These are phyloP conservation scores for Cairneyella variabilis DNA, from an alignment of 495 filamentous ascomycete genomes.

Conservation along the genomic window DNA sequence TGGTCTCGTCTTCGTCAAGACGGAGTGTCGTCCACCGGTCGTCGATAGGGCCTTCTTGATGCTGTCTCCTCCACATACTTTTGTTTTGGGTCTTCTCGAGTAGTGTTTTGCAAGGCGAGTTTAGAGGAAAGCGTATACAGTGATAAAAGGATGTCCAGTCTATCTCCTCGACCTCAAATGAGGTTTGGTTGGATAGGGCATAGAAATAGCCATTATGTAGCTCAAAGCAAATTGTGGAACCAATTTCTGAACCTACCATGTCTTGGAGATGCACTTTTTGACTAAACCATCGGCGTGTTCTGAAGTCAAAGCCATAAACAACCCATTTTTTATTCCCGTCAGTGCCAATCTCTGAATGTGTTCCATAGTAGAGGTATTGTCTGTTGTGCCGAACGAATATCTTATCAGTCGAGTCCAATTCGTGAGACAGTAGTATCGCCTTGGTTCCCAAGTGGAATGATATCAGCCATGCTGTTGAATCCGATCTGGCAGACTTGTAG, in stretches of 20 bases:
- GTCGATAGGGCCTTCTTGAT: constrained; percentile 71
- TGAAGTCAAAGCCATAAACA: constrained; percentile 50
- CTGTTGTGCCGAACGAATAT: constrained; percentile 67
- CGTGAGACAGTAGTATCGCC: constrained; percentile 36
- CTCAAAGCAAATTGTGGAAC: constrained; percentile 67
- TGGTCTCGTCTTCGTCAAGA: constrained; percentile 59
- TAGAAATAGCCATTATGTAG: constrained; percentile 68
- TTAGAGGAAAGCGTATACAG: constrained; percentile 57
- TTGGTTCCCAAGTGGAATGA: constrained; percentile 48
- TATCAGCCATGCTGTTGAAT: constrained; percentile 49
- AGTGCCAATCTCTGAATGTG: constrained; percentile 45
- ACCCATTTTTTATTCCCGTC: constrained; percentile 59
- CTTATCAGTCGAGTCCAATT: constrained; percentile 44
- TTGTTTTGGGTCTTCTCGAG: constrained; percentile 33
- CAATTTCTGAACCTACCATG: constrained; percentile 61
- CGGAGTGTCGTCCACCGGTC: constrained; percentile 71
- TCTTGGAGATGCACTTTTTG: constrained; percentile 43
- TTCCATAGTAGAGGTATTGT: constrained; percentile 65
- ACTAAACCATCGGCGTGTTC: constrained; percentile 28
- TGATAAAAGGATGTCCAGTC: constrained; percentile 72
- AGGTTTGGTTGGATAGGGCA: constrained; percentile 62
- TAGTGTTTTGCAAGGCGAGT: constrained; percentile 28
- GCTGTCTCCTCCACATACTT: constrained; percentile 61
- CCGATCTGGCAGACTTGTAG: constrained; percentile 35
- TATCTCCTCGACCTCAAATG: constrained; percentile 59